Percentiles rank a stretch among this genome's conserved stretches.
Evolutionary conservation across 108 stramenopile species (phyloP).

Genomic region (Chaetoceros muelleri): DNA sequence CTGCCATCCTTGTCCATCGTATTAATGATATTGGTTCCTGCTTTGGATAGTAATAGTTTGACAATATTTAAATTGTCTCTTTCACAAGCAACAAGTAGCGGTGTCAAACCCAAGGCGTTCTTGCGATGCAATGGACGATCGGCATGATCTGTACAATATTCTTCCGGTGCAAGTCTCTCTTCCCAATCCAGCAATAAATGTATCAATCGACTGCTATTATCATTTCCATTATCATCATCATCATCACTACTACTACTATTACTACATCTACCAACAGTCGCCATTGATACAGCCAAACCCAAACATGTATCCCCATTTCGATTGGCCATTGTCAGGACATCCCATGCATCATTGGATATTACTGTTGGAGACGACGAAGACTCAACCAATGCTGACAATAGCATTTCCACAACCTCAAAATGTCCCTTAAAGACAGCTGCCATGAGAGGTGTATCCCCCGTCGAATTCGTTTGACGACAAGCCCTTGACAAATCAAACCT

Average conservation of each 20-base stretch:
- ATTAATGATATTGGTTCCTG: slow-evolving; percentile 4
- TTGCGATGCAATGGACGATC: slow-evolving; percentile 2
- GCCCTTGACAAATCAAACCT: slow-evolving; percentile 6
- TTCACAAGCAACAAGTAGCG: slow-evolving; percentile 37
- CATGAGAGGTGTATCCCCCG: slow-evolving; percentile 33
- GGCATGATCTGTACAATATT: slow-evolving; percentile 1
- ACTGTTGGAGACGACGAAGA: no score
- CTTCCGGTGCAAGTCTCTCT: slow-evolving; percentile 6
- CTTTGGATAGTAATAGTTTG: slow-evolving; percentile 7
- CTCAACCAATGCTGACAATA: slow-evolving; percentile 12
- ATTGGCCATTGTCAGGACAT: slow-evolving; percentile 18
- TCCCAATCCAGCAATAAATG: slow-evolving; percentile 18
- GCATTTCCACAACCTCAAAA: slow-evolving; percentile 12
- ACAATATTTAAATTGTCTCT: slow-evolving; percentile 17
- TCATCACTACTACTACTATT: no score
- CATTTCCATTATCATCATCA: no score
- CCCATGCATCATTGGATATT: slow-evolving; percentile 3
- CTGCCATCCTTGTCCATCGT: slow-evolving; percentile 16
- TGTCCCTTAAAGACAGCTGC: slow-evolving; percentile 35
- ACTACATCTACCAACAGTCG: slow-evolving; percentile 2
- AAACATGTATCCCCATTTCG: slow-evolving; percentile 26
- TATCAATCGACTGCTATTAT: no score
- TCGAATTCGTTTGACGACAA: slow-evolving; percentile 19
- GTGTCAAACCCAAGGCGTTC: slow-evolving; percentile 22
- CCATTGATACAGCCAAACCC: slow-evolving; percentile 22